Base-by-base conservation (phyloP, 2,329 filamentous ascomycete genomes). In the Talaromyces sp. region DNA sequence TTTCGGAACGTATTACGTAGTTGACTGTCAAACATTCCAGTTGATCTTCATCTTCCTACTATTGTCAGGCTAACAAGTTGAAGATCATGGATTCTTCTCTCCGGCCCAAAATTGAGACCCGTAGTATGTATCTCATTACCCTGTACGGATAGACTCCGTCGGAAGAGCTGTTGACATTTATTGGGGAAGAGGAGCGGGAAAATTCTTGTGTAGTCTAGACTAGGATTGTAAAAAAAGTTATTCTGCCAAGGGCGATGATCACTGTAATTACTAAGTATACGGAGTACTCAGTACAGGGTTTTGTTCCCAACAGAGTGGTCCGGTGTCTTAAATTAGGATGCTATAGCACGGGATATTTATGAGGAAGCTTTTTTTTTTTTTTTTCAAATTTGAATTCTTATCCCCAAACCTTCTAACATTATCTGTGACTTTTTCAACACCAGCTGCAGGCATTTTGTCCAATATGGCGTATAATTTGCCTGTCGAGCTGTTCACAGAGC, bases 401-500 rank as follows among this genome's bases (percentile, higher is more conserved):
- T 47, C 10, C 2, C 2, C 8, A 47, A 18, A 27, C 44, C 3
- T 9, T 3, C 23, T 10, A 10, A 27, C 44, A 18, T 0, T 47
- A 18, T 27, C 10, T 27, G 23, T 10, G 3, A 47, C 8, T 12
- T 47, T 47, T 27, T 8, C 18, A 47, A 47, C 18, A 14, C 18
- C 44, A 12, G 23, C 23, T 47, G 44, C 44, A 27, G n/a, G 23
- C 18, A 27, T 12, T 47, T 54, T 28, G 10, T 27, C 10, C 27
- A 54, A 9, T 14, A 54, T 54, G 52, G 44, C 7, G 18, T 67
- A 66, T 57, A 67, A 64, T 58, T 42, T 65, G 5, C 50, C 65
- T 14, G 63, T 65, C n/a, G 66, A 67, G 59, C 62, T 67, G 40
- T 67, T 66, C 31, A 61, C 61, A 10, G 65, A 67, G 52, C 66